These are phyloP conservation scores for Wallacemonas sp. DNA, from an alignment of 208 protist species.

Conservation along the genomic window DNA sequence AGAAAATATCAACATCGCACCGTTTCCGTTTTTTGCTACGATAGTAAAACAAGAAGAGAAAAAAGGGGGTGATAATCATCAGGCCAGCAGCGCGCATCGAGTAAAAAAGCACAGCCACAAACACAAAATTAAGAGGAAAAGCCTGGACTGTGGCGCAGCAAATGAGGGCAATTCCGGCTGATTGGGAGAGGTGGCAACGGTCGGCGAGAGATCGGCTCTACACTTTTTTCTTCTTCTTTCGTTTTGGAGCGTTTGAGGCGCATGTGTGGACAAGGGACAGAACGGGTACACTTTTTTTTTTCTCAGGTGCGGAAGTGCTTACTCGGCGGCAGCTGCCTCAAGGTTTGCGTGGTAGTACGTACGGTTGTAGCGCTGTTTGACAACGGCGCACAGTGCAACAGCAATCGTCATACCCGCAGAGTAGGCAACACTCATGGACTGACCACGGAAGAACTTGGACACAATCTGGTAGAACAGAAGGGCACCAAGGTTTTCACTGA, in stretches of 20 bases:
- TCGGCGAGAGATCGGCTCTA: background rate
- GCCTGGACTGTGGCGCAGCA: too few relatives aligned
- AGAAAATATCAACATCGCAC: conserved; percentile 2
- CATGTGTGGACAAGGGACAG: too few relatives aligned
- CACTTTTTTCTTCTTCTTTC: background rate
- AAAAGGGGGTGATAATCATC: background rate
- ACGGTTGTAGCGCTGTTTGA: conserved; percentile 85
- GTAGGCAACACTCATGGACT: conserved; percentile 85
- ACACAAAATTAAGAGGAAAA: background rate
- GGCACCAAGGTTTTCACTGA: conserved; percentile 84
- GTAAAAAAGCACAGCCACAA: background rate
- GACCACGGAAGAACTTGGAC: conserved; percentile 57
- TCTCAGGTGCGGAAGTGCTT: background rate
- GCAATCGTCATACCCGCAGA: conserved; percentile 83
- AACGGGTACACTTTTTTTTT: too few relatives aligned
- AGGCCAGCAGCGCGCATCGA: background rate
- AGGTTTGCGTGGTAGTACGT: conserved; percentile 65
- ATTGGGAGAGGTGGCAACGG: too few relatives aligned
- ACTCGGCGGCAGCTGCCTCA: conserved; percentile 4
- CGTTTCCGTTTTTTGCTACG: conserved; percentile 14
- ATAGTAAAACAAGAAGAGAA: conserved; percentile 7
- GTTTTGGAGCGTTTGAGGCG: too few relatives aligned
- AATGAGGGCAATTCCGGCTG: too few relatives aligned
- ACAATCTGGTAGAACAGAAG: conserved; percentile 84
- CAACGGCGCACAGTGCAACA: conserved; percentile 58